phyloP scores from a whole-genome alignment of 352 stramenopile species.

The Plasmopara halstedii region DNA sequence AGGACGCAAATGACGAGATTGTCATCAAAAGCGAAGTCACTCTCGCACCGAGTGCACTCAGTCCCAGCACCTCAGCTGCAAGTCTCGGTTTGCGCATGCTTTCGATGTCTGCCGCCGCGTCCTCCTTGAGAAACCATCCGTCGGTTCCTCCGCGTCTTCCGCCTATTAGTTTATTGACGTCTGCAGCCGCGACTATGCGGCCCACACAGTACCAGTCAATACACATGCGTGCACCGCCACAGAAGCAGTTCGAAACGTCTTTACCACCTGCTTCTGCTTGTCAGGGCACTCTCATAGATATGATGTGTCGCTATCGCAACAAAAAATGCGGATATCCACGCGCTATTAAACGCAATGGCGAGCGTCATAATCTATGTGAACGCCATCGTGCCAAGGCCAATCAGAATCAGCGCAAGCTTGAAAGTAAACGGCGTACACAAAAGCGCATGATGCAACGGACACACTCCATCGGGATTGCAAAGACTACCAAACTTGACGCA shows the following conservation, averaged over 20 bases:
- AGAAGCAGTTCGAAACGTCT: not conserved
- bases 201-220: conserved; percentile 14
- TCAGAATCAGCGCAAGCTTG: conserved; percentile 76
- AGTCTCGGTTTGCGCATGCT: conserved; percentile 29
- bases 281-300: conserved; percentile 8
- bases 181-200: conserved; percentile 28
- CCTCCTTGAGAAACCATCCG: not conserved
- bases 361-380: conserved; percentile 60
- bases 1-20: conserved; percentile 5
- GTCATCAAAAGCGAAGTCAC: conserved; percentile 6
- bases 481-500: not conserved
- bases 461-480: not conserved
- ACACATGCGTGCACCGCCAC: not conserved
- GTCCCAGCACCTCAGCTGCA: conserved; percentile 12
- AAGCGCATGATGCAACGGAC: conserved; percentile 31
- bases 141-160: conserved; percentile 22
- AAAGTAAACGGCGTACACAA: conserved; percentile 67
- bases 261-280: not conserved
- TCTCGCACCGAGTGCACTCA: not conserved
- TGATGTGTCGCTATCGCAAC: conserved; percentile 57
- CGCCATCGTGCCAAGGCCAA: conserved; percentile 62
- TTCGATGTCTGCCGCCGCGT: conserved; percentile 1
- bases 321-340: conserved; percentile 51
- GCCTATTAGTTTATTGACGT: conserved; percentile 43
- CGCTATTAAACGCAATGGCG: conserved; percentile 60